Evolutionary conservation across 768 basidiomycete species (phyloP).

Genomic region (Lepiota venenata): DNA sequence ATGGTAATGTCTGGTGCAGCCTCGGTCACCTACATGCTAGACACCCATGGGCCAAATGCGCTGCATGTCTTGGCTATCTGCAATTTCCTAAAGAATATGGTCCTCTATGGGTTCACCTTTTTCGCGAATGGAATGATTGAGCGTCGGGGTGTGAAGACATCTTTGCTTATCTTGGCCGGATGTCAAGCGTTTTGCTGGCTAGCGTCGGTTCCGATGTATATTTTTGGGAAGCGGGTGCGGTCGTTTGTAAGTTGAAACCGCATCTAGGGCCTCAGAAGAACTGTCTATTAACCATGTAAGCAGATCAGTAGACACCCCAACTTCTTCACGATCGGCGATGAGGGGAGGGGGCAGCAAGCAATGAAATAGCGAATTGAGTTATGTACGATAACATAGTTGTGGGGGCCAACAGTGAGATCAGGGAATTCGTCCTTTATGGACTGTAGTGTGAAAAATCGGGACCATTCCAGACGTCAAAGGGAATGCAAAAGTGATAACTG

Average conservation of each 20-base stretch:
- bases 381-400: neutral
- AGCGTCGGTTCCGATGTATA: conserved; percentile 40
- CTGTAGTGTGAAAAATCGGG: conserved; percentile 15
- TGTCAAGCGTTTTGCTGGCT: conserved; percentile 39
- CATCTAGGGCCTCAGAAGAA: neutral
- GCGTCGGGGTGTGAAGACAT: conserved; percentile 32
- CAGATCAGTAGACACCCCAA: conserved; percentile 23
- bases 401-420: neutral
- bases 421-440: neutral
- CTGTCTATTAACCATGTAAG: neutral
- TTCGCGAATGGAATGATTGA: conserved; percentile 41
- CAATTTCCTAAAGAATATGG: conserved; percentile 43
- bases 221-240: conserved; percentile 39
- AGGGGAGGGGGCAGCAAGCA: neutral
- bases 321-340: conserved; percentile 20
- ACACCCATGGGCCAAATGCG: conserved; percentile 38
- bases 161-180: conserved; percentile 35
- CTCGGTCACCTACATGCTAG: conserved; percentile 42
- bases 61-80: conserved; percentile 37
- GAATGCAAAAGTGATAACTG: conserved; percentile 45
- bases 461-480: conserved; percentile 46
- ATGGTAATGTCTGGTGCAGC: conserved; percentile 39
- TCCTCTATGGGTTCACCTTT: conserved; percentile 42
- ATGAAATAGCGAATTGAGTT: neutral
- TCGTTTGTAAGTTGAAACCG: conserved; percentile 31